These are phyloP conservation scores for Claviceps africana DNA, from an alignment of 2,329 filamentous ascomycete species.

Conservation along the genomic window DNA sequence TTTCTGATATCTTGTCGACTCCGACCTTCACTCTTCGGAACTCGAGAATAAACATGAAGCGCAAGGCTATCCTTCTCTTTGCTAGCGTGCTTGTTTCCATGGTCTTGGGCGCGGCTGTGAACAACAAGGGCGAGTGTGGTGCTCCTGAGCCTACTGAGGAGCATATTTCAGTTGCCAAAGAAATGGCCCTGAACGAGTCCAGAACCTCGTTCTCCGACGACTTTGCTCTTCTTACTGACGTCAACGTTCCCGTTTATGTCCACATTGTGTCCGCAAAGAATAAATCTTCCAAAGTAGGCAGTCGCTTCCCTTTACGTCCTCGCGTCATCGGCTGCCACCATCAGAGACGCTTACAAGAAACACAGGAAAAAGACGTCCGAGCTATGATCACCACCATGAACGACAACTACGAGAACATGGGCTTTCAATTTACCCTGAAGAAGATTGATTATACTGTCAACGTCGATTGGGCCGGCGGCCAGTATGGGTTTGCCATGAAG, in stretches of 20 bases:
- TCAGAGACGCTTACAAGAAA: background rate
- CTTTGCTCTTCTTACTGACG: background rate
- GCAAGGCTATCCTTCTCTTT: background rate
- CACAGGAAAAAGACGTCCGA: background rate
- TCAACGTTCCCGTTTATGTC: conserved; percentile 1
- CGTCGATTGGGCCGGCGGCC: background rate
- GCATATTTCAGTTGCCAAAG: background rate
- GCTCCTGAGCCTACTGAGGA: conserved; percentile 2
- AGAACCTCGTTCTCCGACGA: background rate
- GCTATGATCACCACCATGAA: background rate
- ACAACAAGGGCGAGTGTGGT: background rate
- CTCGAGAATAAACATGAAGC: background rate
- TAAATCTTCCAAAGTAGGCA: background rate
- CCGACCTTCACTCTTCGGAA: background rate
- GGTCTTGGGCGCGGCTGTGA: background rate
- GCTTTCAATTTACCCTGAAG: background rate
- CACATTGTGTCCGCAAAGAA: background rate
- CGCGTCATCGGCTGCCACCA: background rate
- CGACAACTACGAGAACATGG: background rate
- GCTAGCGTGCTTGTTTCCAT: background rate
- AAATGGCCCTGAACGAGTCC: background rate
- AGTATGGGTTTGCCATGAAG: conserved; percentile 1
- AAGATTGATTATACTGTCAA: background rate
- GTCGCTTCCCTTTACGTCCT: background rate
- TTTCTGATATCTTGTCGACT: background rate